Evolutionary conservation across 345 rosid genomes (phyloP).

Genomic region (Eucalyptus shirleyi): DNA sequence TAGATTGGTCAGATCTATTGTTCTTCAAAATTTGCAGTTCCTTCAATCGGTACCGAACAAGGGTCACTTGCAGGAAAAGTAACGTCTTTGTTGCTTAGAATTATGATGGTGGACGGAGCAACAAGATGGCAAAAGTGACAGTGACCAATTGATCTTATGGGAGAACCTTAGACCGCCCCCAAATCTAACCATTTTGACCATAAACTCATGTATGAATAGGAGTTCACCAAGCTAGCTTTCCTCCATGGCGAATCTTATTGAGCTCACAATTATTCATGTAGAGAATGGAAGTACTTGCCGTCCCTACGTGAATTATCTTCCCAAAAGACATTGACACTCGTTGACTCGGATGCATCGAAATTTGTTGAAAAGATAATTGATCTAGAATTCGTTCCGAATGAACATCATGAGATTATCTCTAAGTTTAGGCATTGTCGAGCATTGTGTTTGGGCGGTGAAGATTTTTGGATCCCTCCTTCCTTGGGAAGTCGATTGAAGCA

Average conservation of each 20-base stretch:
- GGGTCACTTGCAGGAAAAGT: background rate
- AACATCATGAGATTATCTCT: too few species aligned
- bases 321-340: too few species aligned
- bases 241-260: background rate
- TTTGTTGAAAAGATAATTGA: too few species aligned
- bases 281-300: too few species aligned
- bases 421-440: too few species aligned
- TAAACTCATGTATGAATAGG: background rate
- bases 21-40: background rate
- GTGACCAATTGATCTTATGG: background rate
- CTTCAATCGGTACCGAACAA: background rate
- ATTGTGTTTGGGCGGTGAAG: too few species aligned
- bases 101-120: rapidly evolving
- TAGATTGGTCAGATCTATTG: background rate
- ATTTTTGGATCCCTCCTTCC: too few species aligned
- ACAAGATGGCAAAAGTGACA: background rate
- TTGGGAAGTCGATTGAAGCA: too few species aligned
- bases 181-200: background rate
- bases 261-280: rapidly evolving
- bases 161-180: background rate
- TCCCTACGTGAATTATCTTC: too few species aligned
- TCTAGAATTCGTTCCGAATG: too few species aligned
- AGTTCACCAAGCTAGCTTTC: background rate
- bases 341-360: rapidly evolving
- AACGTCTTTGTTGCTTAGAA: background rate